These are phyloP conservation scores for Amphichorda felina DNA, from an alignment of 2,329 filamentous ascomycete genomes.

Conservation along the genomic window DNA sequence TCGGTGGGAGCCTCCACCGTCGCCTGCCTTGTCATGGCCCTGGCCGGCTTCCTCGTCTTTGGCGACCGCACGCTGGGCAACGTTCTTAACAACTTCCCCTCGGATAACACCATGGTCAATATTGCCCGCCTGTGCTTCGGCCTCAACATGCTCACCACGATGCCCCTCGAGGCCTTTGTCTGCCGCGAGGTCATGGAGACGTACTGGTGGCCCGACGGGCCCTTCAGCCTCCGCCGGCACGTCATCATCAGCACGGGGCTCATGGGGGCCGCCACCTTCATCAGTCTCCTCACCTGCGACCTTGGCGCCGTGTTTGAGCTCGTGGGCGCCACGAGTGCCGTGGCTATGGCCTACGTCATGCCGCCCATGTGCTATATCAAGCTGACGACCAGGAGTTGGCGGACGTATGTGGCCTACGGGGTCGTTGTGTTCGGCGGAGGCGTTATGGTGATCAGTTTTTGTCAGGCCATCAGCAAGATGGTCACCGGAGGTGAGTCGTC, in stretches of 20 bases:
- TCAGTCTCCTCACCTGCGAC: conserved; percentile 84
- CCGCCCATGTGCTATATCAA: conserved; percentile 94
- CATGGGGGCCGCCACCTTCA: conserved; percentile 63
- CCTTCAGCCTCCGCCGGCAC: conserved; percentile 75
- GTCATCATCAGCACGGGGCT: conserved; percentile 75
- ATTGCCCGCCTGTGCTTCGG: conserved; percentile 91
- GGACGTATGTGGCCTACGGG: conserved; percentile 58
- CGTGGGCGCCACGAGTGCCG: conserved; percentile 89
- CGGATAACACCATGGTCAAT: conserved; percentile 87
- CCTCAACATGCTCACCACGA: conserved; percentile 95
- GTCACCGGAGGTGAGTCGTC: conserved; percentile 26
- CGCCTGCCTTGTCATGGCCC: conserved; percentile 81
- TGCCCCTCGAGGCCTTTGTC: conserved; percentile 94
- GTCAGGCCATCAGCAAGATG: conserved; percentile 63
- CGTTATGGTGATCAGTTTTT: conserved; percentile 72
- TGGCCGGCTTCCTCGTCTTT: conserved; percentile 85
- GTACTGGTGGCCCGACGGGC: conserved; percentile 58
- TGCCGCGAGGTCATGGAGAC: conserved; percentile 94
- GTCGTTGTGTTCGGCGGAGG: conserved; percentile 66
- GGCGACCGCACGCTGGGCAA: conserved; percentile 88
- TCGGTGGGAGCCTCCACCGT: conserved; percentile 82
- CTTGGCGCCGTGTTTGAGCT: conserved; percentile 90
- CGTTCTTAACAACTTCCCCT: conserved; percentile 93
- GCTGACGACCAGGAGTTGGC: conserved; percentile 66
- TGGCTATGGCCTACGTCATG: conserved; percentile 87